Evolutionary conservation across 805 yeast species (phyloP).

Genomic region (Kregervanrija delftensis): DNA sequence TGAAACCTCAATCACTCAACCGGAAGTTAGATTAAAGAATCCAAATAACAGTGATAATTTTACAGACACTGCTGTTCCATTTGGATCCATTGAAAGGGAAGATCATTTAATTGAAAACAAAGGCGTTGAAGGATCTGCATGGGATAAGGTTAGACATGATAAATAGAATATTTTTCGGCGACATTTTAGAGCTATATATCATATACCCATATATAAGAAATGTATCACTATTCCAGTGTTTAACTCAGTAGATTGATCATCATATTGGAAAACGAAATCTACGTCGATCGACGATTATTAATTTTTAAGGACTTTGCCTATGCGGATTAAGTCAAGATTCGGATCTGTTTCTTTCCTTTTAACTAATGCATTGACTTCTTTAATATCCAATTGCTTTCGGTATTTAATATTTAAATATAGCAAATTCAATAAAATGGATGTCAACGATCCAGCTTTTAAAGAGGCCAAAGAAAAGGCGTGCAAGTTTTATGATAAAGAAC

Average conservation of each 20-base stretch:
- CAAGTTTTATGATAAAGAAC: constrained; percentile 44
- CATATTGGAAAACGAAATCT: too few species aligned
- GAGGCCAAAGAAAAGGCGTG: constrained; percentile 37
- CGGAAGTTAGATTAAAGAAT: constrained; percentile 44
- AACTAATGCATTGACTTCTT: too few species aligned
- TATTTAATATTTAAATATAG: too few species aligned
- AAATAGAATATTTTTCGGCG: not conserved
- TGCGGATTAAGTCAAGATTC: too few species aligned
- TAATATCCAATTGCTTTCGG: too few species aligned
- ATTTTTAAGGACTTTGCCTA: too few species aligned
- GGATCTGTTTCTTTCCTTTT: too few species aligned
- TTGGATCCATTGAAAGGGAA: not conserved
- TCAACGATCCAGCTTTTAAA: constrained; percentile 14
- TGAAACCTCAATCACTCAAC: constrained; percentile 40
- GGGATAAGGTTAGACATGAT: constrained; percentile 15
- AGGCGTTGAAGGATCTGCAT: constrained; percentile 3
- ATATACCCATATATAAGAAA: too few species aligned
- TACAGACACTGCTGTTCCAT: not conserved
- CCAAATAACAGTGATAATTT: constrained; percentile 30
- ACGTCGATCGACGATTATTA: too few species aligned
- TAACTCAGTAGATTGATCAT: too few species aligned
- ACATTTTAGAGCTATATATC: too few species aligned
- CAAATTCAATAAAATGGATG: not conserved
- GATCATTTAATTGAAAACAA: constrained; percentile 1
- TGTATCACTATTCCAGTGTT: too few species aligned